These are phyloP conservation scores for Arachis hypogaea DNA, from an alignment of 306 rosid genomes.

Conservation along the genomic window DNA sequence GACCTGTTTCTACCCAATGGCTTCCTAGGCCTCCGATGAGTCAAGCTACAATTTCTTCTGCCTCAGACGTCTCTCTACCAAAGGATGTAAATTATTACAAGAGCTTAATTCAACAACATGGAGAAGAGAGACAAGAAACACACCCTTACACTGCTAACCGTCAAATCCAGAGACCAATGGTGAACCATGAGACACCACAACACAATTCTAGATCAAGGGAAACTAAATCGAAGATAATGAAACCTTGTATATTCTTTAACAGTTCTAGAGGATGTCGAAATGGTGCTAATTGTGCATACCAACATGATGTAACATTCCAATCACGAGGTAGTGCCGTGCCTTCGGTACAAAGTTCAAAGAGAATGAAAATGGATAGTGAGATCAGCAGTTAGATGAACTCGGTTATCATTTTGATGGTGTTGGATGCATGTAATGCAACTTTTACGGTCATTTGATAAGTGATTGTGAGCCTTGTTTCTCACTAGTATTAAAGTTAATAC, in stretches of 20 bases:
- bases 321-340: constrained; percentile 56
- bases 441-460: constrained; percentile 15
- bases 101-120: constrained; percentile 94
- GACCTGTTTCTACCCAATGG: constrained; percentile 50
- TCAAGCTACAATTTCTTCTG: constrained; percentile 49
- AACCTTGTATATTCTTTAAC: constrained; percentile 88
- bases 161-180: constrained; percentile 48
- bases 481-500: constrained; percentile 11
- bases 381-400: constrained; percentile 62
- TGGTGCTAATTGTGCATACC: constrained; percentile 83
- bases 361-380: constrained; percentile 84
- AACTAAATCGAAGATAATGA: constrained; percentile 75
- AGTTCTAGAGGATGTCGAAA: constrained; percentile 90
- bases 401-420: constrained; percentile 18
- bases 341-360: constrained; percentile 61
- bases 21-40: constrained; percentile 40
- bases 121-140: constrained; percentile 77
- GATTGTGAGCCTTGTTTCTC: constrained; percentile 33
- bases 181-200: constrained; percentile 57
- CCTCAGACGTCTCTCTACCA: constrained; percentile 53
- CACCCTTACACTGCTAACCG: constrained; percentile 49
- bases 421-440: constrained; percentile 23
- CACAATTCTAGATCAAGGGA: constrained; percentile 62
- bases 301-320: constrained; percentile 70
- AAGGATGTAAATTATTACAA: constrained; percentile 81